Percentiles rank a stretch among this genome's conserved stretches.
These are phyloP conservation scores for Bisporella sp. DNA, from an alignment of 2,329 filamentous ascomycete species.

Conservation along the genomic window DNA sequence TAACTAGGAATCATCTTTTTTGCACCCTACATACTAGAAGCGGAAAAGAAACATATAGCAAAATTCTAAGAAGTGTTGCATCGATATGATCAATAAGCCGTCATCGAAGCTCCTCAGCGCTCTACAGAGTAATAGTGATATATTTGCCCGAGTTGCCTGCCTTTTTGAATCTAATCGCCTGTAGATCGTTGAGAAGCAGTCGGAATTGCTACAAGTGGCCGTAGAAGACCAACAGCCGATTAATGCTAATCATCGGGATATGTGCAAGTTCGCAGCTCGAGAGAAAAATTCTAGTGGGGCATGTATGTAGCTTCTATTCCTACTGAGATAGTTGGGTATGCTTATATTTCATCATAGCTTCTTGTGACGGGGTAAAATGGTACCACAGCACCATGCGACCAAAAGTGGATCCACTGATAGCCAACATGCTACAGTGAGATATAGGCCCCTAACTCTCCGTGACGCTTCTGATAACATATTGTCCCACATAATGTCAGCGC, in stretches of 20 bases:
- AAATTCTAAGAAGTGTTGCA: slow-evolving; percentile 1
- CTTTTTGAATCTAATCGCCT: no score
- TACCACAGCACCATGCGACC: no score
- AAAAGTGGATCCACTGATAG: no score
- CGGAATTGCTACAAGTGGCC: slow-evolving; percentile 1
- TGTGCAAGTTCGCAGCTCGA: background rate
- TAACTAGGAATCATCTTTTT: slow-evolving; percentile 7
- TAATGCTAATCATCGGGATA: background rate
- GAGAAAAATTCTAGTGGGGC: background rate
- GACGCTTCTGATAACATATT: no score
- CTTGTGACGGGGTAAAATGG: no score
- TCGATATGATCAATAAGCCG: background rate
- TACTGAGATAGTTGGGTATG: no score
- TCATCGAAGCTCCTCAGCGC: slow-evolving; percentile 4
- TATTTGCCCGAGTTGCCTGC: background rate
- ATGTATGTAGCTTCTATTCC: background rate
- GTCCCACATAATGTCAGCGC: background rate
- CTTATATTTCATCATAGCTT: no score
- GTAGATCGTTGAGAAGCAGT: slow-evolving; percentile 4
- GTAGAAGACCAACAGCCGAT: slow-evolving; percentile 3
- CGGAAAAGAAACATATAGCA: slow-evolving; percentile 2
- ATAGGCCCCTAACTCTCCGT: no score
- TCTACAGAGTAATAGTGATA: slow-evolving; percentile 5
- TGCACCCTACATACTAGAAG: no score
- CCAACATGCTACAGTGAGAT: no score